Evolutionary conservation across 169 alveolate genomes (phyloP).

Genomic region (Plasmodium inui): DNA sequence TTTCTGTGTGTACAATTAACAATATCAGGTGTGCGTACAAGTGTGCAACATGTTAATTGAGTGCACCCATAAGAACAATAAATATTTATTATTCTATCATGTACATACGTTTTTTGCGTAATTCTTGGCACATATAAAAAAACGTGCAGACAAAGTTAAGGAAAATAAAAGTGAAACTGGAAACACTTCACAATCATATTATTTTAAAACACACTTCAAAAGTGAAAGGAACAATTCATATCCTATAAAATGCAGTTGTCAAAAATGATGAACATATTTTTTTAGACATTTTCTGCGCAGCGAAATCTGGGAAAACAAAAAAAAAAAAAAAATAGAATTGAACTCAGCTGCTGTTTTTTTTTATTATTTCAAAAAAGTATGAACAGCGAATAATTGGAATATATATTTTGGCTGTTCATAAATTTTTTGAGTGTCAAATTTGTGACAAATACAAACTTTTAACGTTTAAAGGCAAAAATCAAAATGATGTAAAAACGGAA

Average conservation of each 20-base stretch:
- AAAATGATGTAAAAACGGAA: neutral
- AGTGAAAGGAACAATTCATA: neutral
- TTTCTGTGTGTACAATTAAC: slow-evolving; percentile 50
- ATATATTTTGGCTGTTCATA: slow-evolving; percentile 11
- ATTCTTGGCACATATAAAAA: slow-evolving; percentile 11
- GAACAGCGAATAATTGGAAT: slow-evolving; percentile 6
- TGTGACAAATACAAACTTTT: slow-evolving; percentile 14
- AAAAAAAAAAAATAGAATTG: slow-evolving; percentile 10
- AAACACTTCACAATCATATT: slow-evolving; percentile 8
- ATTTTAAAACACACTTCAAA: slow-evolving; percentile 29
- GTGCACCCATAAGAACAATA: slow-evolving; percentile 70
- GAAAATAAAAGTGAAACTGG: slow-evolving; percentile 6
- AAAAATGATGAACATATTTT: slow-evolving; percentile 28
- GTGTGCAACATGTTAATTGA: slow-evolving; percentile 68
- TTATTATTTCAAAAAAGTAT: slow-evolving; percentile 8
- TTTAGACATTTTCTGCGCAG: slow-evolving; percentile 41
- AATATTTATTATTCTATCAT: slow-evolving; percentile 14
- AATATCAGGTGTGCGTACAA: slow-evolving; percentile 54
- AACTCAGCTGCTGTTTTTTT: slow-evolving; percentile 19
- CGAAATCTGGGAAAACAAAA: slow-evolving; percentile 5
- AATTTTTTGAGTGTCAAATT: slow-evolving; percentile 18
- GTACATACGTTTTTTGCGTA: slow-evolving; percentile 8
- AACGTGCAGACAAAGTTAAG: slow-evolving; percentile 13
- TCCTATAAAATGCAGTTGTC: slow-evolving; percentile 70
- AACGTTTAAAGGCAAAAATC: slow-evolving; percentile 1